These are phyloP conservation scores for Escovopsis sp. DNA, from an alignment of 2,329 filamentous ascomycete genomes.

Conservation along the genomic window DNA sequence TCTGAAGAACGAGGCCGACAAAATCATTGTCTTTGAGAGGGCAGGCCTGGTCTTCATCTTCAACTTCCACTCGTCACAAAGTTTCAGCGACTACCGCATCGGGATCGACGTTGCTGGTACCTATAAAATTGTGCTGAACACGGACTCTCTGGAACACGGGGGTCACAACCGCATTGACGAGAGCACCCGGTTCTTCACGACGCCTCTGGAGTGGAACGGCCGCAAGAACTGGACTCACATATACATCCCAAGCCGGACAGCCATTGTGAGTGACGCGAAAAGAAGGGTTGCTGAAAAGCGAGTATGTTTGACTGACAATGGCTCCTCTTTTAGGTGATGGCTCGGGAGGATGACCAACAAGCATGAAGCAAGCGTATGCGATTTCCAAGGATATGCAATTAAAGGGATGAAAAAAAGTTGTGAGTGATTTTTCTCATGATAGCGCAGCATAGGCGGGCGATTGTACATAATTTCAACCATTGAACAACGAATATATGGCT, in stretches of 20 bases:
- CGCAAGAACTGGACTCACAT: conserved; percentile 84
- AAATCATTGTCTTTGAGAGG: conserved; percentile 90
- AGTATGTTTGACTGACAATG: not conserved
- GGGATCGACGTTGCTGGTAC: conserved; percentile 75
- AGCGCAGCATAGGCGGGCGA: not conserved
- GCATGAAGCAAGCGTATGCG: not conserved
- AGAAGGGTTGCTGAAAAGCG: not conserved
- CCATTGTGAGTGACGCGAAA: conserved; percentile 45
- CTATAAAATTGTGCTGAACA: conserved; percentile 75
- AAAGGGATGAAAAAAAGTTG: not conserved
- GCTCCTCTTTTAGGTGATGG: conserved; percentile 1
- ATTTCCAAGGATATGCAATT: not conserved
- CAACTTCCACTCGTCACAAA: conserved; percentile 80
- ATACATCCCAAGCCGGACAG: conserved; percentile 74
- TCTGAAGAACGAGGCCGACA: conserved; percentile 85
- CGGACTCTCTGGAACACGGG: conserved; percentile 63
- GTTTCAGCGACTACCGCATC: conserved; percentile 84
- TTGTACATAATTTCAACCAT: not conserved
- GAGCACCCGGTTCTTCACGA: conserved; percentile 82
- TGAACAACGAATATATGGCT: not conserved
- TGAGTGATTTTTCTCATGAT: not conserved
- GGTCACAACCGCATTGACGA: conserved; percentile 67
- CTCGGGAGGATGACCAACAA: not conserved
- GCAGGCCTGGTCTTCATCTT: conserved; percentile 85
- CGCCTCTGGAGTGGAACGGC: conserved; percentile 77